phyloP scores from a whole-genome alignment of 2,329 filamentous ascomycete genomes.

The Trichoderma koningiopsis region DNA sequence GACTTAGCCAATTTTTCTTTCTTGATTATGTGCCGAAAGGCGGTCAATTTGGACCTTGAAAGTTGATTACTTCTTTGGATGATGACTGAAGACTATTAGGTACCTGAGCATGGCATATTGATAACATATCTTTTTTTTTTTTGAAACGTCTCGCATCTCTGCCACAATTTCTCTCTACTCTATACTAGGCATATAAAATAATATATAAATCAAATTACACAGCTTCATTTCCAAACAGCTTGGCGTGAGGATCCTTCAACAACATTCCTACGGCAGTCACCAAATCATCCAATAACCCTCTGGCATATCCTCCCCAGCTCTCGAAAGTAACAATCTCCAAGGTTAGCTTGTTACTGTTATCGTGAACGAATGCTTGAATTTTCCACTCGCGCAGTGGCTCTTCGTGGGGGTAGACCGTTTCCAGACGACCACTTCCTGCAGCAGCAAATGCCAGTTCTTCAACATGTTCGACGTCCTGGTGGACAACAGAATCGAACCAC shows the following conservation, averaged over 20 bases:
- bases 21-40: background rate
- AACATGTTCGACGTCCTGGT: slow-evolving; percentile 64
- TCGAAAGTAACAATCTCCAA: slow-evolving; percentile 63
- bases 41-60: background rate
- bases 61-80: background rate
- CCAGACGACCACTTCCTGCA: slow-evolving; percentile 42
- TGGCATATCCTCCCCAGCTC: slow-evolving; percentile 56
- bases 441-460: slow-evolving; percentile 51
- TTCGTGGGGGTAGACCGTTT: slow-evolving; percentile 61
- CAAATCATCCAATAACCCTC: slow-evolving; percentile 54
- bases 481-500: slow-evolving; percentile 61
- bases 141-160: background rate
- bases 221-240: slow-evolving; percentile 27
- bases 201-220: background rate
- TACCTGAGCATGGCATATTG: background rate
- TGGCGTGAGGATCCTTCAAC: slow-evolving; percentile 20
- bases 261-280: slow-evolving; percentile 35
- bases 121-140: background rate
- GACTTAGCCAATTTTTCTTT: background rate
- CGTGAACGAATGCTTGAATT: slow-evolving; percentile 58
- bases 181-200: background rate
- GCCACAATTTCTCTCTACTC: background rate
- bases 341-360: slow-evolving; percentile 51
- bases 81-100: background rate
- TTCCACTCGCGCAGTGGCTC: slow-evolving; percentile 61